These are phyloP conservation scores for Earliella scabrosa DNA, from an alignment of 1,284 basidiomycete genomes.

Conservation along the genomic window DNA sequence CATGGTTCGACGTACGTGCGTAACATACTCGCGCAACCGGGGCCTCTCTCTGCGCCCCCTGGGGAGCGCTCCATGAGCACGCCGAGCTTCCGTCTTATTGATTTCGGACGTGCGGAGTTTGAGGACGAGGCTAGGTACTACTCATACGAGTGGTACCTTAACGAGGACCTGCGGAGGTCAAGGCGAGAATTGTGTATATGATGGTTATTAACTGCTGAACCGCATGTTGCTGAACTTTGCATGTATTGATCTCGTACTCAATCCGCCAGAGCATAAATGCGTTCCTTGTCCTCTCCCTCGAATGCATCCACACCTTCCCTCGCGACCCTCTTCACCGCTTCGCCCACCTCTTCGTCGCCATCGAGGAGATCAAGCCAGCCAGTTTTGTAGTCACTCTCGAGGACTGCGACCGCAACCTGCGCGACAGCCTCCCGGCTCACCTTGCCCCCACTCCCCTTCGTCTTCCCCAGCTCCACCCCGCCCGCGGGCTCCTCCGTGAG, in stretches of 20 bases:
- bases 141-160: neutral
- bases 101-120: conserved; percentile 45
- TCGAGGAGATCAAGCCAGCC: neutral
- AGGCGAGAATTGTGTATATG: neutral
- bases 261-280: neutral
- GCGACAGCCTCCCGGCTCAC: neutral
- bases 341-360: neutral
- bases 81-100: conserved; percentile 54
- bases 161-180: neutral
- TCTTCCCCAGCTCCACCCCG: neutral
- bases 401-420: neutral
- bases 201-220: too few relatives aligned
- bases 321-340: neutral
- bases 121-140: neutral
- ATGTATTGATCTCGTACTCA: too few relatives aligned
- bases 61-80: neutral
- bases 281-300: neutral
- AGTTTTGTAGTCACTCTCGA: neutral
- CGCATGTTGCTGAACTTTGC: too few relatives aligned
- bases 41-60: conserved; percentile 41
- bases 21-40: conserved; percentile 49
- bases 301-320: neutral
- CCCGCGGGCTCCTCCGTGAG: neutral
- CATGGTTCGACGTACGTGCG: conserved; percentile 45
- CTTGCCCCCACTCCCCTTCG: neutral